Conservation (phyloP, 768 basidiomycete species). For the Suillus lakei region DNA sequence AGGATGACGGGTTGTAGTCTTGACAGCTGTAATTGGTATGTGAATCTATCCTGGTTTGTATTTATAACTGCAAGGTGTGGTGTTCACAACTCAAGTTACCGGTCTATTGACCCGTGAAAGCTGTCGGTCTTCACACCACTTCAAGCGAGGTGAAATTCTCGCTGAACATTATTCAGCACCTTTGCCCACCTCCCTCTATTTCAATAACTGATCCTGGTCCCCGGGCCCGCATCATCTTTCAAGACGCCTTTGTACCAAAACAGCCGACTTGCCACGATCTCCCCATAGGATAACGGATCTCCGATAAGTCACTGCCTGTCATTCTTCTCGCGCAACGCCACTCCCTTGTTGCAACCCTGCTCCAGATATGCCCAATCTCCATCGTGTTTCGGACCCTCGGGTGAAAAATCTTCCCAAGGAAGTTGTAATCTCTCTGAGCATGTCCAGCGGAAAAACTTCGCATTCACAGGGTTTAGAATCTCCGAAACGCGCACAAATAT, state of each 20-base stretch:
- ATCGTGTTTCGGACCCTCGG: constrained; percentile 31
- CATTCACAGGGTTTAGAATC: constrained; percentile 32
- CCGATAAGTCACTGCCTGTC: background rate
- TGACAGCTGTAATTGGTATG: background rate
- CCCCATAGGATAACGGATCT: constrained; percentile 9
- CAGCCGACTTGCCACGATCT: background rate
- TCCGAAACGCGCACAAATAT: too few relatives aligned
- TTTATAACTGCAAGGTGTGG: background rate
- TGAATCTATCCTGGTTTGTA: background rate
- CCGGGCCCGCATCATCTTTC: constrained; percentile 1
- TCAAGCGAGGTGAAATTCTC: background rate
- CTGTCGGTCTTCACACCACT: background rate
- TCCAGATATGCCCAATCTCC: constrained; percentile 43
- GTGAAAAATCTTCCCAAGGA: constrained; percentile 27
- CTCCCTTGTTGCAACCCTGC: constrained; percentile 30
- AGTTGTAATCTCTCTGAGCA: constrained; percentile 11
- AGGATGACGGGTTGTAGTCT: background rate
- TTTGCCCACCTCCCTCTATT: background rate
- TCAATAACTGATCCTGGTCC: background rate
- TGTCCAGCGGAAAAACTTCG: constrained; percentile 42
- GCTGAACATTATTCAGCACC: background rate
- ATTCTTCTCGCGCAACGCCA: background rate
- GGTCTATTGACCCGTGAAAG: background rate
- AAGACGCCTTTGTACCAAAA: background rate
- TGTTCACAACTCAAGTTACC: background rate